Evolutionary conservation across 1,284 basidiomycete species (phyloP), one percentile per base, ranked within the genome.

Genomic region (Microbotryomycetes sp.): DNA sequence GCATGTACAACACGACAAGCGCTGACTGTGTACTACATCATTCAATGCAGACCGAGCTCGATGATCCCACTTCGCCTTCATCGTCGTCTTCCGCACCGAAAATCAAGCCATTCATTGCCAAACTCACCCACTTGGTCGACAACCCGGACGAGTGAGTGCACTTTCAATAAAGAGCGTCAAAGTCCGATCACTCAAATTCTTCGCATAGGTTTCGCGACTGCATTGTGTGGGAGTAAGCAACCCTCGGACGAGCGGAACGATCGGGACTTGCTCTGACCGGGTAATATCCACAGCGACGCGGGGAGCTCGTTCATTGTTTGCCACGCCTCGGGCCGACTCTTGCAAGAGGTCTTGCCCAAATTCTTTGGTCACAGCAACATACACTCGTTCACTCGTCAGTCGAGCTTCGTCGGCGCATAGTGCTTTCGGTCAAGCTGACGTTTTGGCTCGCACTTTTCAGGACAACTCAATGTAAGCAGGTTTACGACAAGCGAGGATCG

Each of bases 91-190:
- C 35, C 21, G 21, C 54, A 0, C 53, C 59, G 23, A 41, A 51
- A 9, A 46, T 61, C 52, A 65, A 65, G 56, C 64, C 64, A 3
- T 65, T 65, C 56, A 60, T 65, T 35, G 24, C 46, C 24, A 67
- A 67, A 50, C 57, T 67, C 16, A 45, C n/a, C 21, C 48, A 52
- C 27, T 47, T 67, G 5, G 28, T 67, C 5, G 23, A 52, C 1
- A 29, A 54, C 7, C 65, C 65, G 0, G 49, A 51, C 11, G 13
- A 13, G 13, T 41, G 35, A 41, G 35, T 18, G 35, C 35, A n/a
- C n/a, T n/a, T n/a, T n/a, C n/a, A n/a, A n/a, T n/a, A n/a, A n/a
- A n/a, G n/a, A n/a, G 35, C 18, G 35, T 11, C 18, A 18, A 18
- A 41, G 11, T 11, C 35, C 18, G 35, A 41, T 18, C 9, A 41